These are phyloP conservation scores for Yamadazyma ubonensis DNA, from an alignment of 805 yeast species.

Conservation along the genomic window DNA sequence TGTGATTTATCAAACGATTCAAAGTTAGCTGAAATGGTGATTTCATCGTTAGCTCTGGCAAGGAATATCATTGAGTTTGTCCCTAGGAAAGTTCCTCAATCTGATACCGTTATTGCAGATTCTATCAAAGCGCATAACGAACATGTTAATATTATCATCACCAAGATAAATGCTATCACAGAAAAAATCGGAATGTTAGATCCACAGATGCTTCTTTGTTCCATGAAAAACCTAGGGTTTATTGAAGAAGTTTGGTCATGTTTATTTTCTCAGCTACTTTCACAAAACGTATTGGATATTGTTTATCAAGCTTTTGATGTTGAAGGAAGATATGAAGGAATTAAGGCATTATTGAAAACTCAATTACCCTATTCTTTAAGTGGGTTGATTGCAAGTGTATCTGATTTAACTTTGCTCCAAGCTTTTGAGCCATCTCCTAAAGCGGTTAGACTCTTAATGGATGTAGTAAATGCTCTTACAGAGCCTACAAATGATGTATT, in stretches of 20 bases:
- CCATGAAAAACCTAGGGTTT: constrained; percentile 32
- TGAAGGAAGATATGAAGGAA: constrained; percentile 71
- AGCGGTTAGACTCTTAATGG: constrained; percentile 72
- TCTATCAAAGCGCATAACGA: constrained; percentile 32
- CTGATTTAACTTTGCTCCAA: constrained; percentile 43
- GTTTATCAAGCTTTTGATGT: constrained; percentile 72
- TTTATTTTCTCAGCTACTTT: constrained; percentile 63
- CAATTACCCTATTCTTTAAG: constrained; percentile 46
- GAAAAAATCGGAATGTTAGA: constrained; percentile 36
- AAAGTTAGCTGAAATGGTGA: constrained; percentile 1
- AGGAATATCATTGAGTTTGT: constrained; percentile 9
- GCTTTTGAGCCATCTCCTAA: constrained; percentile 74
- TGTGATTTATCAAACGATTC: constrained; percentile 2
- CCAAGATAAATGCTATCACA: constrained; percentile 22
- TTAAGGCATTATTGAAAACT: constrained; percentile 49
- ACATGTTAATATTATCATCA: constrained; percentile 24
- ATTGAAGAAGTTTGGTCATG: constrained; percentile 73
- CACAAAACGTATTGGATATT: constrained; percentile 69
- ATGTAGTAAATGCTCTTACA: constrained; percentile 58
- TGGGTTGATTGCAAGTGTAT: constrained; percentile 49
- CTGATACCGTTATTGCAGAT: constrained; percentile 15
- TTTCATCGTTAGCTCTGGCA: constrained; percentile 6
- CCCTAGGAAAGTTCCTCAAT: constrained; percentile 12
- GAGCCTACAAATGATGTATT: constrained; percentile 64
- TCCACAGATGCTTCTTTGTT: constrained; percentile 21